phyloP scores from a whole-genome alignment of 1,284 basidiomycete genomes.

The Sanghuangporus sanghuang region DNA sequence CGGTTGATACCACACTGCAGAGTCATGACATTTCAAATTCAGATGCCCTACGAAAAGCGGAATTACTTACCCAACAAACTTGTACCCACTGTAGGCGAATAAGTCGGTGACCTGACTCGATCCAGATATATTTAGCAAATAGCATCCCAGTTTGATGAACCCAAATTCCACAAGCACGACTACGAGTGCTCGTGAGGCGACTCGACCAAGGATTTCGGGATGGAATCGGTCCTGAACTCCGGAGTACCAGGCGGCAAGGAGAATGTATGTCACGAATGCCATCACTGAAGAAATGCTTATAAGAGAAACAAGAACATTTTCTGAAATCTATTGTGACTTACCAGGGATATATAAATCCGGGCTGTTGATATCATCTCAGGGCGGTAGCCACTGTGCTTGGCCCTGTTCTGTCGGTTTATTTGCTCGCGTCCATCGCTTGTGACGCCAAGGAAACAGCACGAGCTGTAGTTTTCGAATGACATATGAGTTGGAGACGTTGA shows the following conservation, averaged over 20 bases:
- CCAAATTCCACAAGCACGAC: constrained; percentile 84
- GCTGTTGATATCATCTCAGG: constrained; percentile 92
- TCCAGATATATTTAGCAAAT: constrained; percentile 81
- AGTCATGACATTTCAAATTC: not conserved
- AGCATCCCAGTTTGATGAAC: constrained; percentile 87
- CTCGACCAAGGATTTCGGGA: constrained; percentile 86
- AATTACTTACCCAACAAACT: constrained; percentile 83
- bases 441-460: constrained; percentile 94
- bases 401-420: constrained; percentile 59
- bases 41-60: not conserved
- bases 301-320: not conserved
- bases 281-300: constrained; percentile 54
- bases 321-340: constrained; percentile 32
- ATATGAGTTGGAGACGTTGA: constrained; percentile 96
- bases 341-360: constrained; percentile 97
- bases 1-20: constrained; percentile 31
- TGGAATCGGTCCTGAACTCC: constrained; percentile 84
- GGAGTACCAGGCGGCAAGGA: constrained; percentile 80
- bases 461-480: constrained; percentile 88
- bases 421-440: constrained; percentile 76
- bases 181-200: constrained; percentile 76
- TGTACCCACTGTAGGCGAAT: constrained; percentile 89
- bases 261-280: constrained; percentile 95
- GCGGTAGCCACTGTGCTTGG: constrained; percentile 79
- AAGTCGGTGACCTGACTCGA: constrained; percentile 69